Percentiles rank a stretch among this genome's conserved stretches.
Evolutionary conservation across 2,329 filamentous ascomycete genomes (phyloP).

Genomic region (Ascochyta clinopodiicola): DNA sequence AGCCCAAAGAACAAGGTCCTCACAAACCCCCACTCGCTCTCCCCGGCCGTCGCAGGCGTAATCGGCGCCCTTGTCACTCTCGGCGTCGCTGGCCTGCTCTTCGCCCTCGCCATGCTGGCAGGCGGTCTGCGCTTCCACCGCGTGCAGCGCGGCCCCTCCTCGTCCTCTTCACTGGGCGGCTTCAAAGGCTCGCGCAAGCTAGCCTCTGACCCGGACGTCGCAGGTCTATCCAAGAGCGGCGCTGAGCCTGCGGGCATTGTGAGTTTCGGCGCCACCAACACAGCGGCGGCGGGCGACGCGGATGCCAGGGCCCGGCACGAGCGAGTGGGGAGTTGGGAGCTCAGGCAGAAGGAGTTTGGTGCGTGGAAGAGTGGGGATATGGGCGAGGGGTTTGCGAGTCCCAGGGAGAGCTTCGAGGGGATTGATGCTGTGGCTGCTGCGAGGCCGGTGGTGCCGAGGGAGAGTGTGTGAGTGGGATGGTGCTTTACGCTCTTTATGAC

Average conservation of each 20-base stretch:
- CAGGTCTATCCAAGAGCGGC: constrained; percentile 51
- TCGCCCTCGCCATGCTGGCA: constrained; percentile 51
- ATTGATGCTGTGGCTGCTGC: constrained; percentile 50
- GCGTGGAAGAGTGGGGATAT: constrained; percentile 16
- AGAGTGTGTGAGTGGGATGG: constrained; percentile 52
- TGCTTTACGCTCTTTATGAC: constrained; percentile 1
- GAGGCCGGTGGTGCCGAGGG: constrained; percentile 54
- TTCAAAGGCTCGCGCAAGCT: constrained; percentile 64
- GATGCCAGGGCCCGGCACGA: constrained; percentile 49
- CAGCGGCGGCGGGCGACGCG: constrained; percentile 22
- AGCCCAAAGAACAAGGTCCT: neutral
- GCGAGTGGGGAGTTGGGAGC: constrained; percentile 64
- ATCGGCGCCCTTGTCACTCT: constrained; percentile 63
- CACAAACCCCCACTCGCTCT: constrained; percentile 28
- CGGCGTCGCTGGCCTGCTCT: constrained; percentile 52
- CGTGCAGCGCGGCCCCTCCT: constrained; percentile 10
- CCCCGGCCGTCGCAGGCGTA: constrained; percentile 59
- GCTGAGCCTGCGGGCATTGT: constrained; percentile 42
- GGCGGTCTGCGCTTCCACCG: constrained; percentile 57
- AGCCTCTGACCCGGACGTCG: constrained; percentile 61
- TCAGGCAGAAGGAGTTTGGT: constrained; percentile 50
- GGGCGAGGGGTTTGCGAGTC: constrained; percentile 32
- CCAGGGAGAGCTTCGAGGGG: constrained; percentile 54
- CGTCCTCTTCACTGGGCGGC: constrained; percentile 50
- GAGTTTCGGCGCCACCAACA: constrained; percentile 21